Evolutionary conservation across 78 protist genomes (phyloP), one percentile per base, ranked within the genome.

Genomic region (Dictyostelium citrinum): DNA sequence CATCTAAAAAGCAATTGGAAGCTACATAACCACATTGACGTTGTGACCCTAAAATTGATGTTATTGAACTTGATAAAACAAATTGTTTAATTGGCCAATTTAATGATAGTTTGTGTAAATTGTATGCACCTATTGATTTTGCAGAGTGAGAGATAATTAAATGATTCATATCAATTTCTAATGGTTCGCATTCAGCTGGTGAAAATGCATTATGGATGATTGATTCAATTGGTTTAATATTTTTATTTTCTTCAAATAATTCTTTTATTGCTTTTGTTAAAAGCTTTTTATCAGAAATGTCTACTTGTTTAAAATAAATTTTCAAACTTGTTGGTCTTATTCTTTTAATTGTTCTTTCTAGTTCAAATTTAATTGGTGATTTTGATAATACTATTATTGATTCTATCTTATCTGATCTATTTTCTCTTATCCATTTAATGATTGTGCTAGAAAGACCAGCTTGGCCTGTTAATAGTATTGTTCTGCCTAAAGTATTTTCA

Each of bases 1-100:
- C 46, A 70, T 96, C 98, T 0, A 91, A 78, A n/a, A 91, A 82
- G 16, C 77, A 81, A 95, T 96, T 96, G n/a, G 96, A 93, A 22
- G 96, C 64, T 11, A 90, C 86, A 82, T 96, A 96, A 58, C 81
- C 61, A 35, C 90, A 45, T 81, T 95, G 98, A 61, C 35, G 35
- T 68, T 24, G 76, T 31, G 76, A 68, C 3, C 76, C 76, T 29
- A 68, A 31, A 12, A 68, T 29, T 8, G 76, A 24, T 14, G 43
- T 68, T 4, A 68, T 43, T 20, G 96, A 91, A 2, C 96, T 90
- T 20, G 76, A 68, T 22, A 95, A 67, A 11, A 96, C 33, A 46
- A 94, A 91, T 35, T 85, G 49, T 27, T 67, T 82, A 16, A 82
- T 33, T 17, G 83, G 27, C 61, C 70, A 55, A 39, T 37, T 37